phyloP scores from a whole-genome alignment of 2,329 filamentous ascomycete species.

The Pyricularia grisea region DNA sequence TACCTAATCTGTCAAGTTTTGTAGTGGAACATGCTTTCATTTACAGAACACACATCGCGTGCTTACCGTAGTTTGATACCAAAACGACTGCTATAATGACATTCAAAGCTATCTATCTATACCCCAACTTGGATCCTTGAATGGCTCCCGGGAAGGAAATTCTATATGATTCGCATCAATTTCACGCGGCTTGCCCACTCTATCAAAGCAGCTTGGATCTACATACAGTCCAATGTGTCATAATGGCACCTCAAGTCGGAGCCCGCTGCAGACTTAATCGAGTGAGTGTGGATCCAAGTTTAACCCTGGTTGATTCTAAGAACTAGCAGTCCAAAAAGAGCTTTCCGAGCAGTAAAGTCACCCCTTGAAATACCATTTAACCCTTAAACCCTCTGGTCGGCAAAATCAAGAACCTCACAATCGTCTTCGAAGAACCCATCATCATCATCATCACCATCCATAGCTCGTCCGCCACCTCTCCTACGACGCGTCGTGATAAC shows the following conservation, averaged over 20 bases:
- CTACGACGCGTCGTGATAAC: slow-evolving; percentile 73
- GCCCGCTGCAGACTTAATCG: background rate
- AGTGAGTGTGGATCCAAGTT: background rate
- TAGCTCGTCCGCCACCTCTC: slow-evolving; percentile 41
- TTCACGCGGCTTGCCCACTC: background rate
- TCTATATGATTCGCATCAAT: background rate
- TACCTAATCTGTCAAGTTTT: background rate
- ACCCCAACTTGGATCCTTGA: background rate
- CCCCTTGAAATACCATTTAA: background rate
- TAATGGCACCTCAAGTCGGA: background rate
- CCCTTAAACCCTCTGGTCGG: slow-evolving; percentile 53
- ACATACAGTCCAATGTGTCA: background rate
- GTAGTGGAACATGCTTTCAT: background rate
- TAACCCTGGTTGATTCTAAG: background rate
- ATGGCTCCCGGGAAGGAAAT: background rate
- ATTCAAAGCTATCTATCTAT: background rate
- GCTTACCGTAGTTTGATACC: background rate
- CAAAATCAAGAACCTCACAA: slow-evolving; percentile 85
- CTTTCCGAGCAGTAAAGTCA: background rate
- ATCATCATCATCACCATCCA: slow-evolving; percentile 36
- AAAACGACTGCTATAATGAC: background rate
- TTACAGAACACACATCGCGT: background rate
- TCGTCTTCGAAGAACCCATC: slow-evolving; percentile 88
- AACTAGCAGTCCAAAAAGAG: background rate
- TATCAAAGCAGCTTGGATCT: background rate